A percentile compares a stretch with the other conserved stretches of the same genome.
phyloP scores from a whole-genome alignment of 371 early-diverging fungal genomes.

The Zychaea mexicana region DNA sequence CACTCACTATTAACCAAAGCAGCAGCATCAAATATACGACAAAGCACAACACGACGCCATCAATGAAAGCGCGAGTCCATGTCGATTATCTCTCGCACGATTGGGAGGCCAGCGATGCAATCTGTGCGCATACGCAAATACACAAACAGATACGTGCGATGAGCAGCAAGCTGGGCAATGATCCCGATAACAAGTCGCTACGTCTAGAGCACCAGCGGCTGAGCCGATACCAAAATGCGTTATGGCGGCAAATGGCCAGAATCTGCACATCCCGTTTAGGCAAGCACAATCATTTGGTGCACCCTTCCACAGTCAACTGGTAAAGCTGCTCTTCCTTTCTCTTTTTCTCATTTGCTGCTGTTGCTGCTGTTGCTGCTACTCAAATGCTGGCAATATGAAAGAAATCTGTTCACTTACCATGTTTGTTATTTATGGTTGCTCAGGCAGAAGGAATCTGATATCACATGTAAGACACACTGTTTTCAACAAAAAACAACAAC shows the following conservation, averaged over 20 bases:
- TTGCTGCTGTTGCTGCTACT: too few relatives aligned
- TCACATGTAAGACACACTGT: constrained; percentile 31
- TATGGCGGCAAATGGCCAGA: constrained; percentile 47
- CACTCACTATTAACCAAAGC: too few relatives aligned
- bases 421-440: neutral
- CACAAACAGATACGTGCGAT: constrained; percentile 30
- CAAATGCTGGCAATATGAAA: too few relatives aligned
- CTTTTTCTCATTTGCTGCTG: constrained; percentile 6
- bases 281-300: constrained; percentile 23
- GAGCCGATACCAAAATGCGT: constrained; percentile 36
- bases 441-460: constrained; percentile 46
- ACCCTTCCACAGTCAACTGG: constrained; percentile 44
- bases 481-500: neutral
- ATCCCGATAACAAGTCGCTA: constrained; percentile 6
- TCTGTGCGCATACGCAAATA: constrained; percentile 29
- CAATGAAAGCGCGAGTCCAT: constrained; percentile 37
- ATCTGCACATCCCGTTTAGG: constrained; percentile 32
- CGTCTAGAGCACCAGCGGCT: constrained; percentile 26
- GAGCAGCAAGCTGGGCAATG: constrained; percentile 8
- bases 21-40: too few relatives aligned
- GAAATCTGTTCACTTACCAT: too few relatives aligned
- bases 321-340: constrained; percentile 10
- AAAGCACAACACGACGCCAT: too few relatives aligned
- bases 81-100: constrained; percentile 50
- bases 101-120: constrained; percentile 36